phyloP scores from a whole-genome alignment of 2,329 filamentous ascomycete genomes.

The Colletotrichum sp. region DNA sequence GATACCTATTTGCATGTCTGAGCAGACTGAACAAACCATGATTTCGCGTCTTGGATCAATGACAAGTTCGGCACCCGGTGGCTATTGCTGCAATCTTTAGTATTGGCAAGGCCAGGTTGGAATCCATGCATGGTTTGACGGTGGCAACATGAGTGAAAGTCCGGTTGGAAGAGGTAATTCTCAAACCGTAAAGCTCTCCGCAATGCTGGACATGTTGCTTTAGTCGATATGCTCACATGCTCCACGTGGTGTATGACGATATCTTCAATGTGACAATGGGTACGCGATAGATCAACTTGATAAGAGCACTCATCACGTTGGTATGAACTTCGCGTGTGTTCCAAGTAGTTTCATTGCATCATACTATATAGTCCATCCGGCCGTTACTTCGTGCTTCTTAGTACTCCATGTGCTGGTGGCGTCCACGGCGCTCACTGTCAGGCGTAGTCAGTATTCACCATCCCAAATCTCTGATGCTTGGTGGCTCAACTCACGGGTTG shows the following conservation, averaged over 20 bases:
- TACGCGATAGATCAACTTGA: neutral
- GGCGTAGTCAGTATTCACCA: neutral
- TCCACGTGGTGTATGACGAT: rapidly evolving
- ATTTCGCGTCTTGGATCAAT: rapidly evolving
- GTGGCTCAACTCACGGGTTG: conserved; percentile 54
- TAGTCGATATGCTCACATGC: neutral
- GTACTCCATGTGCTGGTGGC: conserved; percentile 14
- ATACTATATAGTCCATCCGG: neutral
- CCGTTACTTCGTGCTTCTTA: neutral
- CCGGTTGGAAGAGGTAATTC: too few relatives aligned
- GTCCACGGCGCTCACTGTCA: conserved; percentile 3
- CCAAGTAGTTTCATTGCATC: neutral
- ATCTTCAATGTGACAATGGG: too few relatives aligned
- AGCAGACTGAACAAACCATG: neutral
- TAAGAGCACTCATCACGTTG: neutral
- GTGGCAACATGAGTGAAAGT: rapidly evolving
- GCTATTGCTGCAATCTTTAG: rapidly evolving
- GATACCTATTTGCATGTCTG: neutral
- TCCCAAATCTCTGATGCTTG: rapidly evolving
- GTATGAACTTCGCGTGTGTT: rapidly evolving
- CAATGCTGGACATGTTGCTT: rapidly evolving
- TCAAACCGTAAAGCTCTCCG: too few relatives aligned
- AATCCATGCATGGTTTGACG: rapidly evolving
- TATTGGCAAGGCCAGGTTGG: rapidly evolving
- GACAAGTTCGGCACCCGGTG: neutral